Evolutionary conservation across 2,329 filamentous ascomycete genomes (phyloP).

Genomic region (Alternaria sp.): DNA sequence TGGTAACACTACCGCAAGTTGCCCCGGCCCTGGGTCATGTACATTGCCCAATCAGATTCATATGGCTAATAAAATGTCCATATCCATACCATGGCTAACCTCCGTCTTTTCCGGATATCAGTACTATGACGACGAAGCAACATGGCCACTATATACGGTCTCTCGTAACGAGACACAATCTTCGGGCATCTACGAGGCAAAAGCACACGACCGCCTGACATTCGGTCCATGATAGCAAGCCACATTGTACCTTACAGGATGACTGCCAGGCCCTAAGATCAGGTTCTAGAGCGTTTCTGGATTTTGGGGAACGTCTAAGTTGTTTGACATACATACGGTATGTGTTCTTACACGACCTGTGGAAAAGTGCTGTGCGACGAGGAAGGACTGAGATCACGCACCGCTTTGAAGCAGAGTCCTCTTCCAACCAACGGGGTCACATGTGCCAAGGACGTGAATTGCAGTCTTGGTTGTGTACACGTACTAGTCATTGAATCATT

Average conservation of each 20-base stretch:
- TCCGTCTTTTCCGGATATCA: neutral
- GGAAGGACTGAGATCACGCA: neutral
- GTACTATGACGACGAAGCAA: neutral
- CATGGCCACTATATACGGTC: neutral
- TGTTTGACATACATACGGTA: neutral
- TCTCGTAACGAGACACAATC: neutral
- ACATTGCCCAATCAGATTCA: slow-evolving; percentile 1
- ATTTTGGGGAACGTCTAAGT: neutral
- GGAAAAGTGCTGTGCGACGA: neutral
- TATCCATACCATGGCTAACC: neutral
- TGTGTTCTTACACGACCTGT: neutral
- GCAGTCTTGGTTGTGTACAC: neutral
- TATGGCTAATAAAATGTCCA: slow-evolving; percentile 5
- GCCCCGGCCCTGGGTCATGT: neutral
- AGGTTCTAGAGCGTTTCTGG: neutral
- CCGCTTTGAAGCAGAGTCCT: neutral
- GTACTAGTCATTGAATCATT: neutral
- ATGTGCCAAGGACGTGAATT: neutral
- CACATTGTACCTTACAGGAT: slow-evolving; percentile 4
- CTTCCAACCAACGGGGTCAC: neutral
- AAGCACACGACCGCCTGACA: neutral
- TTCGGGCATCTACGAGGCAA: neutral
- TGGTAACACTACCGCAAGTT: slow-evolving; percentile 8
- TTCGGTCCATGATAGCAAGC: neutral
- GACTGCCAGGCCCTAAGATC: neutral